Evolutionary conservation across 257 asterid genomes (phyloP), one percentile per base, ranked within the genome.

Genomic region (Ilex aquifolium): DNA sequence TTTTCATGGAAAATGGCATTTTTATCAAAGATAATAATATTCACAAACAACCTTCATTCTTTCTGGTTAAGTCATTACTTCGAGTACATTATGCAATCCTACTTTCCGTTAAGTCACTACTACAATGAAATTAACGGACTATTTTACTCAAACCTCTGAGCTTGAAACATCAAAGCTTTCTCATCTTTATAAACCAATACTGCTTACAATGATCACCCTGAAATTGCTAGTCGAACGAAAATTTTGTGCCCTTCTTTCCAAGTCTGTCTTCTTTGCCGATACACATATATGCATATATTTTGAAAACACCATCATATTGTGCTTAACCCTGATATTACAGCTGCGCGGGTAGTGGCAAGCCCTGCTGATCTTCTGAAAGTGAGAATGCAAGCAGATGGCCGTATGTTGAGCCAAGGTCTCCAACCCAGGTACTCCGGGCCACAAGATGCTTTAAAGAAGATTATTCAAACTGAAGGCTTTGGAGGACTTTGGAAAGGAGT

Each of bases 281-380:
- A 21, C 27, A 1, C 27, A 21, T 21, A 0, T 21, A 21, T 21
- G 27, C 27, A 30, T 42, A 53, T 58, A 29, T 21, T 56, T 59
- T 4, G 42, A 2, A 36, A 8, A 36, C 16, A 48, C 29, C 42
- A n/a, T 50, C 8, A 50, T 60, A 17, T 1, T 42, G 15, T 69
- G 54, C 44, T 66, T 56, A 16, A 39, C 63, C 55, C 27, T 61
- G 51, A 29, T 75, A 77, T 75, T 63, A 60, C 80, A 36, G 42
- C 42, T 36, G 2, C 2, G 2, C 42, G 88, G 97, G 74, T 88
- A 51, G 84, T 91, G 69, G 89, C 95, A 21, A 91, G 98, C 80
- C 98, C 95, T 32, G 96, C 94, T 56, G 98, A 91, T 66, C 95
- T 91, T 59, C 71, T 91, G 73, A 91, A 88, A 69, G 95, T 88